Evolutionary conservation across 2,329 filamentous ascomycete species (phyloP), one percentile per base, ranked within the genome.

Genomic region (Colletotrichum sp.): DNA sequence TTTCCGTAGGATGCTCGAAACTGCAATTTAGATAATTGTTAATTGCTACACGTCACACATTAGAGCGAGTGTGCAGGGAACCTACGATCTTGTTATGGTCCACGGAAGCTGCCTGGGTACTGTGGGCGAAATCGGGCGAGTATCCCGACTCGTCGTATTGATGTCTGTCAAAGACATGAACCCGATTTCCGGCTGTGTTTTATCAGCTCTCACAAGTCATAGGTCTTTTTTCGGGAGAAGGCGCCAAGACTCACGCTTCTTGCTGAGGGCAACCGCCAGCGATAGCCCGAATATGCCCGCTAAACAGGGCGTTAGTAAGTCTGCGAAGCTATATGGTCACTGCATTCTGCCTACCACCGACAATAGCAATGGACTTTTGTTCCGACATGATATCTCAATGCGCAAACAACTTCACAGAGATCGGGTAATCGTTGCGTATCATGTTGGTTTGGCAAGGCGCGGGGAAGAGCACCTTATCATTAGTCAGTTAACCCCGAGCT

Each of bases 21-120:
- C 80, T 80, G 22, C 16, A 7, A 27, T 28, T 39, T 25, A 13
- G 16, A 52, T 22, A 8, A 34, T 60, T 30, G 16, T 7, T 5
- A 8, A 61, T 1, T 22, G 48, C 8, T 61, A 27, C 16, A 5
- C 4, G 4, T 9, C 32, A 15, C 8, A 6, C 10, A 39, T 28
- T 7, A 27, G 48, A 13, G 25, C 13, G 9, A 8, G 13, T 28
- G 16, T 25, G 16, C 5, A 34, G 5, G 3, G 16, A 27, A 72
- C 77, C 64, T 52, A 78, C 79, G 66, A 80, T 80, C 43, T 81
- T 81, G 73, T 81, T 80, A 27, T 79, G 79, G 39, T 81, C 79
- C 16, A 81, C 79, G 15, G 79, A 81, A 2, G 79, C 79, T 16
- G 76, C 79, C 55, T 79, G 79, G 13, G 76, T 76, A 8, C 66